These are phyloP conservation scores for Puccinia horiana DNA, from an alignment of 1,284 basidiomycete species.

Conservation along the genomic window DNA sequence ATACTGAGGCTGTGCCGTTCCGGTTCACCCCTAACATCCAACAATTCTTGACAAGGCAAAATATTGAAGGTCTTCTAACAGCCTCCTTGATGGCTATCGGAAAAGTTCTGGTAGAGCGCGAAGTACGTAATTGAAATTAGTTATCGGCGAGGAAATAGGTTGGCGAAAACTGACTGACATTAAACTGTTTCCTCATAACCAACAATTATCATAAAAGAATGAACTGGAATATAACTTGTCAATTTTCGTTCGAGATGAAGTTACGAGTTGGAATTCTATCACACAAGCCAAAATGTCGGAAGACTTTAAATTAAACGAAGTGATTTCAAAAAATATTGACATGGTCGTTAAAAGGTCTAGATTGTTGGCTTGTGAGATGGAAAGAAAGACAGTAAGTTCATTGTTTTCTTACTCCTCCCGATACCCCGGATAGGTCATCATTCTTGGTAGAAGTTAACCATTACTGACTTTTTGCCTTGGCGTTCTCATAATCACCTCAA, in stretches of 20 bases:
- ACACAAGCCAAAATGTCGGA: constrained; percentile 52
- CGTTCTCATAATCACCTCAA: constrained; percentile 42
- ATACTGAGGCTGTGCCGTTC: constrained; percentile 87
- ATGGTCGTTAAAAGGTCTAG: constrained; percentile 81
- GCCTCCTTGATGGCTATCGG: constrained; percentile 88
- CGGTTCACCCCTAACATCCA: constrained; percentile 96
- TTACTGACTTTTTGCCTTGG: constrained; percentile 34
- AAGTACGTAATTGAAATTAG: constrained; percentile 65
- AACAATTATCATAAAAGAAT: constrained; percentile 63
- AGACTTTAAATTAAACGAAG: constrained; percentile 69
- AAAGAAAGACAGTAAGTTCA: constrained; percentile 71
- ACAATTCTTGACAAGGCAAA: constrained; percentile 82
- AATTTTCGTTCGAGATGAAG: constrained; percentile 89
- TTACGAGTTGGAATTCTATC: constrained; percentile 68
- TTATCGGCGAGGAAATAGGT: neutral
- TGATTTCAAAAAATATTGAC: constrained; percentile 74
- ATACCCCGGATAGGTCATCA: neutral
- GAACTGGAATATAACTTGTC: constrained; percentile 84
- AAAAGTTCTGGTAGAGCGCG: constrained; percentile 83
- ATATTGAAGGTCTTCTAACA: constrained; percentile 85
- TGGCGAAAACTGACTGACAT: neutral
- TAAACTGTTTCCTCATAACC: neutral
- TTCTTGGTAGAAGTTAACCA: constrained; percentile 8
- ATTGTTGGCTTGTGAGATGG: constrained; percentile 77
- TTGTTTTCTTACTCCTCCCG: neutral